Percentiles rank a stretch among this genome's conserved stretches.
phyloP scores from a whole-genome alignment of 768 basidiomycete species.

The Amanita rubescens region DNA sequence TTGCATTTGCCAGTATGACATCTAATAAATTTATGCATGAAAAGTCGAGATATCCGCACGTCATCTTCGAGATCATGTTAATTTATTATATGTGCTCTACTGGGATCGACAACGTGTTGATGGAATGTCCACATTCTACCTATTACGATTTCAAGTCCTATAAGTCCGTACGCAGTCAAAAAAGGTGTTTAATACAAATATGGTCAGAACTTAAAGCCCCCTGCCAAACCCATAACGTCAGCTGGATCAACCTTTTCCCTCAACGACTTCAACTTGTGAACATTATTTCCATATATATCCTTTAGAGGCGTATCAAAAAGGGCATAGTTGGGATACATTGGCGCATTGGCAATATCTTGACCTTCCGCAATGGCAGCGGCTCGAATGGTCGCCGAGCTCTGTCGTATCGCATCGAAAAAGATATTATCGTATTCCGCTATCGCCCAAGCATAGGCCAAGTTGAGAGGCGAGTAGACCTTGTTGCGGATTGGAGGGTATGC shows the following conservation, averaged over 20 bases:
- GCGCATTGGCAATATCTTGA: conserved; percentile 26
- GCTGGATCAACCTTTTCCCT: conserved; percentile 36
- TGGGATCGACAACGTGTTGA: too few relatives aligned
- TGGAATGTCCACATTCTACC: too few relatives aligned
- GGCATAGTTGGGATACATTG: conserved; percentile 35
- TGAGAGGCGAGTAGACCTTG: conserved; percentile 20
- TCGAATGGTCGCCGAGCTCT: conserved; percentile 28
- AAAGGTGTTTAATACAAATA: too few relatives aligned
- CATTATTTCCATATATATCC: conserved; percentile 34
- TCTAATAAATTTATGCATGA: too few relatives aligned
- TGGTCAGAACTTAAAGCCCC: conserved; percentile 41
- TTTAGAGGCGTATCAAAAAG: conserved; percentile 34
- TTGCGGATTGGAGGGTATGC: conserved; percentile 36
- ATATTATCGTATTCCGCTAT: conserved; percentile 12
- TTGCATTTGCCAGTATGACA: too few relatives aligned
- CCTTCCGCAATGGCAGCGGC: conserved; percentile 24
- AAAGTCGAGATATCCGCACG: too few relatives aligned
- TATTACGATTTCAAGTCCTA: too few relatives aligned
- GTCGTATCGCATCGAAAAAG: conserved; percentile 27
- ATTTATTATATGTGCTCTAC: too few relatives aligned
- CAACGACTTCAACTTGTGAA: conserved; percentile 26
- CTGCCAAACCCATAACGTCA: too few relatives aligned
- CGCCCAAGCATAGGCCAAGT: conserved; percentile 19
- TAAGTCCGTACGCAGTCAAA: too few relatives aligned
- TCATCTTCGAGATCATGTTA: too few relatives aligned